phyloP scores from a whole-genome alignment of 352 stramenopile genomes.

The Elongisporangium anandrum region DNA sequence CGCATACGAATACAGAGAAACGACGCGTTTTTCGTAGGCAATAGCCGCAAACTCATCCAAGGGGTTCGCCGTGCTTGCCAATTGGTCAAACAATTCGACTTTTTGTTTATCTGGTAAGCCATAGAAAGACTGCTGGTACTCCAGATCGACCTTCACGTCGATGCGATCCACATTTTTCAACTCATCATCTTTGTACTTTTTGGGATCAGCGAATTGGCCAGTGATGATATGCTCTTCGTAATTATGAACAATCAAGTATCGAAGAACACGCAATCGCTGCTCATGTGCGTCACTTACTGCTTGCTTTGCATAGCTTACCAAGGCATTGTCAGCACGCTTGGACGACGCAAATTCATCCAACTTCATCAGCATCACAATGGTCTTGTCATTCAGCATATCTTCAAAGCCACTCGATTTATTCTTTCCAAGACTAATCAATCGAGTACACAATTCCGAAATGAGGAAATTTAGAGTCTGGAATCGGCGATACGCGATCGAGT shows the following conservation, averaged over 20 bases:
- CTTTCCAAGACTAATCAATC: slow-evolving; percentile 50
- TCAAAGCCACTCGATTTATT: slow-evolving; percentile 28
- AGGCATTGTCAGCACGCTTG: slow-evolving; percentile 39
- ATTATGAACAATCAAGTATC: slow-evolving; percentile 76
- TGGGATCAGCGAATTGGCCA: slow-evolving; percentile 30
- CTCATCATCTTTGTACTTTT: slow-evolving; percentile 18
- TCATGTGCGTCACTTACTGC: slow-evolving; percentile 16
- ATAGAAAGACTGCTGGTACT: slow-evolving; percentile 30
- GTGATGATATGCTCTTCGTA: slow-evolving; percentile 68
- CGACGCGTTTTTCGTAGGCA: slow-evolving; percentile 37
- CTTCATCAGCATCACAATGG: slow-evolving; percentile 42
- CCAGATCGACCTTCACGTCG: slow-evolving; percentile 45
- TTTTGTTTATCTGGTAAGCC: slow-evolving; percentile 40
- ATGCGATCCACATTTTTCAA: slow-evolving; percentile 42
- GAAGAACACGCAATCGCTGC: slow-evolving; percentile 36
- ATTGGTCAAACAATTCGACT: slow-evolving; percentile 48
- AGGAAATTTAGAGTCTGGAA: slow-evolving; percentile 77
- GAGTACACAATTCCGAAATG: slow-evolving; percentile 71
- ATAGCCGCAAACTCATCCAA: slow-evolving; percentile 57
- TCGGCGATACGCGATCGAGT: slow-evolving; percentile 58
- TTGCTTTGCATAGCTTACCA: slow-evolving; percentile 43
- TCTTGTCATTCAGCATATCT: slow-evolving; percentile 33
- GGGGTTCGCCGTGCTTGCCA: slow-evolving; percentile 19
- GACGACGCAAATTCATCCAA: slow-evolving; percentile 63
- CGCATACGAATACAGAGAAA: slow-evolving; percentile 58